phyloP scores from a whole-genome alignment of 495 filamentous ascomycete genomes.

The Aspergillus nidulans region DNA sequence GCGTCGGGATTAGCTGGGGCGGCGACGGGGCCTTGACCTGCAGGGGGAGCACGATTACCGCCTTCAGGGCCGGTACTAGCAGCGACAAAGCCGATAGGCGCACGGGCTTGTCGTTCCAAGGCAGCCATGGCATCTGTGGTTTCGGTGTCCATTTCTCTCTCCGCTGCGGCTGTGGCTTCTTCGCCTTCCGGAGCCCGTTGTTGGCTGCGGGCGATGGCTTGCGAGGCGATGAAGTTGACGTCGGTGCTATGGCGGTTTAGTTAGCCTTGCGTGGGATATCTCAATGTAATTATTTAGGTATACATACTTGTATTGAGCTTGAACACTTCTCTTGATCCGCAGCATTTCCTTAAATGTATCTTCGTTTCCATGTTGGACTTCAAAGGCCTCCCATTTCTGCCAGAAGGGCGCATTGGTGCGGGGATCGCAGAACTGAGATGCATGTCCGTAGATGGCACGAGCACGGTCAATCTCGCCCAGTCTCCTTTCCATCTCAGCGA shows the following conservation, averaged over 20 bases:
- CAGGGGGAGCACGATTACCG: slow-evolving; percentile 51
- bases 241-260: slow-evolving; percentile 58
- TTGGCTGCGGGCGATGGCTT: slow-evolving; percentile 83
- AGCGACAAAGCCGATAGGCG: slow-evolving; percentile 88
- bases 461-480: slow-evolving; percentile 96
- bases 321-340: slow-evolving; percentile 92
- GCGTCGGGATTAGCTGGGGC: slow-evolving; percentile 79
- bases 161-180: slow-evolving; percentile 27
- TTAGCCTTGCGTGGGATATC: slow-evolving; percentile 8
- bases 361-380: slow-evolving; percentile 96
- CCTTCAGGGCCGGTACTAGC: slow-evolving; percentile 75
- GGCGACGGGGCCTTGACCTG: slow-evolving; percentile 35
- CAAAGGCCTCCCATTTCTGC: slow-evolving; percentile 95
- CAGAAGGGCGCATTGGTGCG: slow-evolving; percentile 86
- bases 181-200: slow-evolving; percentile 44
- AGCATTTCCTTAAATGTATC: slow-evolving; percentile 99
- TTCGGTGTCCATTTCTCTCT: slow-evolving; percentile 41
- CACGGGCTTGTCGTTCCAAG: slow-evolving; percentile 82
- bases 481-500: slow-evolving; percentile 96
- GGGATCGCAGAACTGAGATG: slow-evolving; percentile 95
- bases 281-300: not conserved
- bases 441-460: slow-evolving; percentile 91
- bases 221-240: slow-evolving; percentile 96
- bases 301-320: slow-evolving; percentile 86
- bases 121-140: slow-evolving; percentile 83